Evolutionary conservation across 1,284 basidiomycete species (phyloP), one percentile per base, ranked within the genome.

Genomic region (Pascua sp.): DNA sequence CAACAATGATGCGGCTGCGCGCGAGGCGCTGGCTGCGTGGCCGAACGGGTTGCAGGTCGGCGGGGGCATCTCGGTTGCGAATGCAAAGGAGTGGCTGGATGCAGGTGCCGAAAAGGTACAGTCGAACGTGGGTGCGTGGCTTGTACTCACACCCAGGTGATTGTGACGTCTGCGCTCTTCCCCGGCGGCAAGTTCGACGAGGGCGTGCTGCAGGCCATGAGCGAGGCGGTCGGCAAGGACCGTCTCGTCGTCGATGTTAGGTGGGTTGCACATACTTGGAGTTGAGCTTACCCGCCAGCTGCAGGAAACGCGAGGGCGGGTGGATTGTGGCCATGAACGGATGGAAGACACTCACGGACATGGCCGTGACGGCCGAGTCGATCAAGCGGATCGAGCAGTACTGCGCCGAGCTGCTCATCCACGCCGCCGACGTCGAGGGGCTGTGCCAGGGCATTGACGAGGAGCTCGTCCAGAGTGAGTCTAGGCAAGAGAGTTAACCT

Each of bases 311-410:
- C 68, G 87, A 81, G 12, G 79, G 85, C 41, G 85, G 81, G 63
- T 99, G 96, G 96, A 81, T 93, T 41, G 90, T 99, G 8, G 94
- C 96, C 0, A 98, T 96, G 93, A 97, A 98, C 78, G 91, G 93
- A 70, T 99, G 96, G 96, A 94, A 97, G 75, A 88, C 90, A 56
- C 83, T 97, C 53, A 98, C 96, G 0, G 90, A 98, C 69, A 91
- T 92, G 86, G 87, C 90, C 69, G 90, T 99, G 16, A 88, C 83
- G 11, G 47, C 57, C 62, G 72, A 71, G 43, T 69, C 61, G n/a
- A 72, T 76, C 50, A 17, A 47, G 37, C 57, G 57, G 24, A 71
- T 76, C n/a, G 71, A 73, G 50, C 39, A 42, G n/a, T 58, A 62
- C 59, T 65, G 46, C 71, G 95, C 92, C 67, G 96, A 98, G 75